Evolutionary conservation across 257 asterid species (phyloP), one percentile per base, ranked within the genome.

Genomic region (Nicotiana obtusifolia): DNA sequence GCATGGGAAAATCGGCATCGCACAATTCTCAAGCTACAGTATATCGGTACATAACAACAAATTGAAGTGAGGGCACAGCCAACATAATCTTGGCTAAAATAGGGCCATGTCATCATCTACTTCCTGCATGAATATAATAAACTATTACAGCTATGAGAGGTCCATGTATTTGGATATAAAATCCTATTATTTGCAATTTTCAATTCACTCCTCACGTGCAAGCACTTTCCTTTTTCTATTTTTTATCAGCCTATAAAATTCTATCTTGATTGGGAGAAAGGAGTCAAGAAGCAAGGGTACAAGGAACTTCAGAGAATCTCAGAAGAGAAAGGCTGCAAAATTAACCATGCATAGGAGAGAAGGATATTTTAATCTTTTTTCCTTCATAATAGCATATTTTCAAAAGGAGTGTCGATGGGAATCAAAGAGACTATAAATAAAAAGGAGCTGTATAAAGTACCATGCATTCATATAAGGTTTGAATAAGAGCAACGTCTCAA

Each of bases 271-370:
- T 71, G 60, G 37, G 37, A 44, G 41, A 73, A 73, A 47, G 59
- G 24, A 73, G 78, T 47, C 60, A 15, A 44, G 78, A 44, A 71
- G 78, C 33, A 71, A 73, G 41, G 15, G 79, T 73, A 47, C 79
- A 73, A 73, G 62, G 62, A 73, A 49, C 62, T 73, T 73, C 49
- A 49, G 26, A 8, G 79, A 73, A 73, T 73, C 62, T 35, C 41
- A 73, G 16, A 49, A 47, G 79, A 49, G 24, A 24, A 44, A 73
- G 79, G 62, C 79, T 73, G 79, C 79, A 73, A 73, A 73, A 22
- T 47, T 30, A 73, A 73, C 61, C 62, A 73, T 30, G 33, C 33
- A 30, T 24, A 73, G 10, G 37, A 52, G 31, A 44, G 78, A 73
- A 73, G 60, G 22, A 47, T 73, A 14, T 47, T 73, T 71, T 0